These are phyloP conservation scores for Gossypium anomalum DNA, from an alignment of 345 rosid genomes.

Conservation along the genomic window DNA sequence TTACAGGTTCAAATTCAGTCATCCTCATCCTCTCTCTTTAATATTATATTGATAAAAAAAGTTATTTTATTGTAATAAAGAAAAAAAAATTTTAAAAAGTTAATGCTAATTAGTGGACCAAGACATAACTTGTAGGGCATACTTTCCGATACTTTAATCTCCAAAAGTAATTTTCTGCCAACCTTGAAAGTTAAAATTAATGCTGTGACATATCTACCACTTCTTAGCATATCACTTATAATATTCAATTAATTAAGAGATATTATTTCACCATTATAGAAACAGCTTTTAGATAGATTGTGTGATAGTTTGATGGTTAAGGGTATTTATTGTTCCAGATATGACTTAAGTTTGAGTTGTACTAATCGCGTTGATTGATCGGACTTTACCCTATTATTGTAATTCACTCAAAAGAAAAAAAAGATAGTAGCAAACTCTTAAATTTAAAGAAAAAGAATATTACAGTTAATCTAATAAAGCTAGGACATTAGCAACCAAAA, in stretches of 20 bases:
- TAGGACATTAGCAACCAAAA: not conserved
- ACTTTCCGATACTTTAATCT: not conserved
- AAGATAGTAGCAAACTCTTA: too few species aligned
- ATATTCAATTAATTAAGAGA: not conserved
- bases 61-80: not conserved
- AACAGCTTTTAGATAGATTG: too few species aligned
- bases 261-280: too few species aligned
- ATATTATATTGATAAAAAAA: not conserved
- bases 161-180: not conserved
- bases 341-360: rapidly evolving
- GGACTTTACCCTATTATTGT: rapidly evolving
- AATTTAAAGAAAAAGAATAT: too few species aligned
- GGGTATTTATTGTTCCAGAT: rapidly evolving
- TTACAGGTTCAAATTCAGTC: too few species aligned
- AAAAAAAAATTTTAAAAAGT: not conserved
- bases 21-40: too few species aligned
- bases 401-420: too few species aligned
- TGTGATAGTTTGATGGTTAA: too few species aligned
- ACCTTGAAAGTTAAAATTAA: not conserved
- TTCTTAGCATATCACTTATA: not conserved
- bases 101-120: slow-evolving; percentile 9
- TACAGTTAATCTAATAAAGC: not conserved
- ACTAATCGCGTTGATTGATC: rapidly evolving
- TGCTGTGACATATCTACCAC: not conserved
- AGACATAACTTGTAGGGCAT: not conserved